These are phyloP conservation scores for Neonectria hederae DNA, from an alignment of 2,329 filamentous ascomycete genomes.

Conservation along the genomic window DNA sequence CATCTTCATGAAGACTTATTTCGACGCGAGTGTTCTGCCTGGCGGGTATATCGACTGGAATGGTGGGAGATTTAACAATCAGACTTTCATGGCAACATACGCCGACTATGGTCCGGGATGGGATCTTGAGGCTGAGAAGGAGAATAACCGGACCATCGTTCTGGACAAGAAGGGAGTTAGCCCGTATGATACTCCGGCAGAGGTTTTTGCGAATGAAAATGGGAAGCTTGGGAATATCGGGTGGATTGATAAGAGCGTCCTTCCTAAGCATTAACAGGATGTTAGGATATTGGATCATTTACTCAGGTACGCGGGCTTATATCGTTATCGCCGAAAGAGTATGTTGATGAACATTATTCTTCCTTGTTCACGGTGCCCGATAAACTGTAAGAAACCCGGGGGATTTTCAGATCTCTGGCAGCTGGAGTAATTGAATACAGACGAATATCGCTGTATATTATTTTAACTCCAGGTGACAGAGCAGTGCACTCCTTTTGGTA, in stretches of 20 bases:
- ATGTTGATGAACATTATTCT: no score
- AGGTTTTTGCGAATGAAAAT: slow-evolving; percentile 8
- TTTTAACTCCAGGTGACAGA: no score
- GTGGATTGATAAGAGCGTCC: slow-evolving; percentile 16
- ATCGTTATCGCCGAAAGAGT: neutral
- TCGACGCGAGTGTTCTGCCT: slow-evolving; percentile 61
- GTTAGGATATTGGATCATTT: neutral
- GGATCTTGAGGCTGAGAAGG: slow-evolving; percentile 12
- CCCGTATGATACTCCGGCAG: slow-evolving; percentile 9
- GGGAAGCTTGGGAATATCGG: neutral
- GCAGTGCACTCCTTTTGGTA: no score
- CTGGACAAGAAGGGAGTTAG: slow-evolving; percentile 3
- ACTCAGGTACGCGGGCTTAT: fast-evolving
- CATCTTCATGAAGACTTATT: slow-evolving; percentile 63
- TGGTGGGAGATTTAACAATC: slow-evolving; percentile 17
- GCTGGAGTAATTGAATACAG: no score
- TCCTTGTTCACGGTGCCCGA: no score
- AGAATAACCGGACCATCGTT: slow-evolving; percentile 10
- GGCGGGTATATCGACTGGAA: slow-evolving; percentile 20
- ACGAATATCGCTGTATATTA: no score
- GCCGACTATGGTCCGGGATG: slow-evolving; percentile 14
- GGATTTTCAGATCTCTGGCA: no score
- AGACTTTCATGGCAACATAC: slow-evolving; percentile 21
- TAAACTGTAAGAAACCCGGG: no score
- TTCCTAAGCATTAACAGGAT: neutral